Base-by-base conservation (phyloP, 2,329 filamentous ascomycete genomes). In the Fusarium begoniae region DNA sequence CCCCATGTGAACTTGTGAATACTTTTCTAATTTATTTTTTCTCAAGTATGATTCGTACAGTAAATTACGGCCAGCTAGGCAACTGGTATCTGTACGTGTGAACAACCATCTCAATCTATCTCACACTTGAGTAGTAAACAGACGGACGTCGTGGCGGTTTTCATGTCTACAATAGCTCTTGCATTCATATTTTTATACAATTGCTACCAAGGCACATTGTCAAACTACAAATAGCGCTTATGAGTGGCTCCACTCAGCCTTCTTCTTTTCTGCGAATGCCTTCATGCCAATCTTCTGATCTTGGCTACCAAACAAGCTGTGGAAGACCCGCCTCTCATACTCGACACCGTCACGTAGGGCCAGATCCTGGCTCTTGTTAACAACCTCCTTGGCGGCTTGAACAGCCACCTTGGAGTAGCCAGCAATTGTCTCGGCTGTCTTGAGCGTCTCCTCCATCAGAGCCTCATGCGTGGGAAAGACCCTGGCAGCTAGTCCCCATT, bases 221-320 rank as follows among this genome's bases (percentile, higher is more conserved):
- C 58, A n/a, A 18, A 37, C 17, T 35, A 44, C 20, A 48, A 51
- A 59, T 43, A 64, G 15, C n/a, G 43, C 41, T 59, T 75, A 97
- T 81, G 94, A 90, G 82, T 98, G 88, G 70, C 89, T 91, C 96
- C 96, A 99, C 82, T 96, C 91, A 1, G 96, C 86, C 89, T 97
- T 97, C 86, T 93, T 90, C 91, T 98, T 98, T 84, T 95, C 93
- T 5, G 94, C 93, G 87, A 99, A 99, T 18, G 96, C 96, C 82
- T 92, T 92, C 96, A 98, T 91, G 83, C 94, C 95, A 82, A 98
- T 94, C 88, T 98, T 99, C 85, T 99, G 96, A 83, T 99, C 96
- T 85, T 94, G 90, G 81, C 93, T 97, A 28, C 96, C 96, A 85
- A 99, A 99, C 79, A 98, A 81, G 32, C 91, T 89, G 84, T 99